phyloP scores from a whole-genome alignment of 1,139 yeast genomes.

The Spencermartinsiella ligniputridi region DNA sequence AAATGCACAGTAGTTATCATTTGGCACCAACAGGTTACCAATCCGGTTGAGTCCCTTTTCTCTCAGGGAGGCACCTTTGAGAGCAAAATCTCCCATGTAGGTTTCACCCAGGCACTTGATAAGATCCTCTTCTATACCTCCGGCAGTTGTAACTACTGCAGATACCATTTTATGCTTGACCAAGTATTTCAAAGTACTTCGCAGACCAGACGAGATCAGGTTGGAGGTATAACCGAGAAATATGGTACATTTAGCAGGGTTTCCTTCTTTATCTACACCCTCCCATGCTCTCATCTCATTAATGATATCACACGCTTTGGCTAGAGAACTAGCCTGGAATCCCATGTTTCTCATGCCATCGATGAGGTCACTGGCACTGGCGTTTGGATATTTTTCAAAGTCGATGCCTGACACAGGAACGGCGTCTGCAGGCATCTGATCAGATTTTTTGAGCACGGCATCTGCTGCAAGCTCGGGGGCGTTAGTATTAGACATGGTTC shows the following conservation, averaged over 20 bases:
- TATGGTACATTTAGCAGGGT: constrained; percentile 72
- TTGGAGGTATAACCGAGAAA: constrained; percentile 97
- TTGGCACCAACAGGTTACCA: constrained; percentile 93
- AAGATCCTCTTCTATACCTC: constrained; percentile 96
- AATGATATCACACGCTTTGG: constrained; percentile 85
- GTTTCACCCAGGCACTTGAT: constrained; percentile 96
- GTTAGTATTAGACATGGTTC: no score
- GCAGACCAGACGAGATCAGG: constrained; percentile 86
- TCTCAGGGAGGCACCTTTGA: constrained; percentile 76
- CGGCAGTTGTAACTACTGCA: constrained; percentile 93
- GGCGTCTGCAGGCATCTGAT: constrained; percentile 76
- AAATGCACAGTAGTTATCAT: constrained; percentile 93
- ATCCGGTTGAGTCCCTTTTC: constrained; percentile 97
- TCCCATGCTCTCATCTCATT: constrained; percentile 90
- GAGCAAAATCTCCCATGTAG: constrained; percentile 81
- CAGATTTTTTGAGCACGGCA: constrained; percentile 85
- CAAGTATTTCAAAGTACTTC: constrained; percentile 83
- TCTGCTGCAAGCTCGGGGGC: constrained; percentile 35
- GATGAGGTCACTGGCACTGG: constrained; percentile 74
- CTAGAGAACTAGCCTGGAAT: constrained; percentile 88
- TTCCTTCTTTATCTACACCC: constrained; percentile 71
- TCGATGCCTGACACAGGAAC: constrained; percentile 82
- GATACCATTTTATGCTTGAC: constrained; percentile 93
- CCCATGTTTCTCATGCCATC: constrained; percentile 91
- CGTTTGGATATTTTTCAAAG: constrained; percentile 65